Evolutionary conservation across 129 eudicot genomes (phyloP).

Genomic region (Daucus carota): DH1_v3.0 NC_030385.2:42658001-42658500

Average conservation of each 20-base stretch:
- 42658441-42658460: conserved; percentile 28
- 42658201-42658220: conserved; percentile 25
- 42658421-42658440: conserved; percentile 19
- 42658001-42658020: conserved; percentile 88
- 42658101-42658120: conserved; percentile 38
- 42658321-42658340: conserved; percentile 15
- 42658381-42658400: conserved; percentile 17
- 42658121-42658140: conserved; percentile 9
- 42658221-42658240: conserved; percentile 66
- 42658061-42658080: conserved; percentile 78
- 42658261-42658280: conserved; percentile 38
- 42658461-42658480: conserved; percentile 23
- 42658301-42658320: conserved; percentile 38
- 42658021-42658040: conserved; percentile 78
- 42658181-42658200: conserved; percentile 20
- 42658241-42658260: conserved; percentile 62
- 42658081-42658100: conserved; percentile 29
- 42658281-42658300: conserved; percentile 65
- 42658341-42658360: conserved; percentile 7
- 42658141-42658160: conserved; percentile 43
- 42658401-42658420: conserved; percentile 12
- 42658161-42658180: conserved; percentile 58
- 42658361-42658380: conserved; percentile 19
- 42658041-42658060: conserved; percentile 76
- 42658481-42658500: conserved; percentile 59